phyloP scores from a whole-genome alignment of 2,329 filamentous ascomycete species.

The Cladobotryum mycophilum region DNA sequence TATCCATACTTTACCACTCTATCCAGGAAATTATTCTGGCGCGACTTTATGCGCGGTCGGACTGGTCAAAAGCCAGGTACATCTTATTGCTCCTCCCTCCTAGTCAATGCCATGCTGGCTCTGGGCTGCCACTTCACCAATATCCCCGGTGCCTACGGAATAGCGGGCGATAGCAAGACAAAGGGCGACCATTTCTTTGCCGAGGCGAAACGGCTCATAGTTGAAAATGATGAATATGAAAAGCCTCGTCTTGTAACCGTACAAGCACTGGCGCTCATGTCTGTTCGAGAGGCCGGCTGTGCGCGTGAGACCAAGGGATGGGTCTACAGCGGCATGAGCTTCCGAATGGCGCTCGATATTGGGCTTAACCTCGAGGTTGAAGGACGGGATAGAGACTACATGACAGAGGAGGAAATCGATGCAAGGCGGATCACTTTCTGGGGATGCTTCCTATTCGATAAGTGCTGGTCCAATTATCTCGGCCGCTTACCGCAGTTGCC shows the following conservation, averaged over 20 bases:
- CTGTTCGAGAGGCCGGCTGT: slow-evolving; percentile 89
- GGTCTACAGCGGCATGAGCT: slow-evolving; percentile 98
- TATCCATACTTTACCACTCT: slow-evolving; percentile 93
- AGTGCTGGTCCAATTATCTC: slow-evolving; percentile 97
- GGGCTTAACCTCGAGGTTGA: slow-evolving; percentile 81
- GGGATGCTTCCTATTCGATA: slow-evolving; percentile 98
- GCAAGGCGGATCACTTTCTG: slow-evolving; percentile 89
- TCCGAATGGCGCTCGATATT: slow-evolving; percentile 93
- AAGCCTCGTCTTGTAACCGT: slow-evolving; percentile 83
- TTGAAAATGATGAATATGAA: slow-evolving; percentile 90
- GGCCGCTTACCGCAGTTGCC: slow-evolving; percentile 85
- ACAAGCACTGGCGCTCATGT: slow-evolving; percentile 92
- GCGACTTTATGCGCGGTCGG: slow-evolving; percentile 72
- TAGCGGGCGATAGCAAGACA: slow-evolving; percentile 69
- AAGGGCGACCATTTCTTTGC: slow-evolving; percentile 95
- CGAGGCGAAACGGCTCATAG: slow-evolving; percentile 81
- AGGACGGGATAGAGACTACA: slow-evolving; percentile 52
- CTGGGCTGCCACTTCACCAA: slow-evolving; percentile 91
- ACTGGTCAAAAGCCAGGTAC: slow-evolving; percentile 43
- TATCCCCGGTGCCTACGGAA: slow-evolving; percentile 62
- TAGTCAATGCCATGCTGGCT: slow-evolving; percentile 91
- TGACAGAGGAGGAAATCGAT: slow-evolving; percentile 80
- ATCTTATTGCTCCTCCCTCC: slow-evolving; percentile 77
- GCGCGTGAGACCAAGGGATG: slow-evolving; percentile 91
- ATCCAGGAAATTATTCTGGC: slow-evolving; percentile 78